Evolutionary conservation across 768 basidiomycete genomes (phyloP), one percentile per base, ranked within the genome.

Genomic region (Lepiota venenata): DNA sequence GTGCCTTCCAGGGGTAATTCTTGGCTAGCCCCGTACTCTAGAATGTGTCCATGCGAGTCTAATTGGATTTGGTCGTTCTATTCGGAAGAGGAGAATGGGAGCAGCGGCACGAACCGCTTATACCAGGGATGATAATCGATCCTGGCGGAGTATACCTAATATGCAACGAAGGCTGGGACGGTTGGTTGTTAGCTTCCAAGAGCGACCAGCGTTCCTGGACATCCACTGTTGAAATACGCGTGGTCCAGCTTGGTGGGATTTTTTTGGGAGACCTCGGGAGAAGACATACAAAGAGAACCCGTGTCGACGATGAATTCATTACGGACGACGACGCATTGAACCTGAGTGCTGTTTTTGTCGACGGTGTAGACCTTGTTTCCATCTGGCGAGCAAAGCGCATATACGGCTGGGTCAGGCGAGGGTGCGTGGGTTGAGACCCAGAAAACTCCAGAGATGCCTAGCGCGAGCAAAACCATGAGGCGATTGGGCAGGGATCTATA

Each of bases 1-100:
- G 83, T 79, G 38, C 83, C 82, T 64, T 82, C 84, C 4, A 93
- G 73, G 44, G 84, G 79, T 39, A 91, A 75, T 53, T 82, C 74
- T 43, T 77, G 75, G 27, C 76, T 78, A 18, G 84, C 84, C 11
- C 91, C 91, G 62, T 91, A 90, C 66, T 89, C 87, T 2, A 93
- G 73, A 32, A 88, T 80, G 62, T 93, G 90, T 0, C 75, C 85
- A 69, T 92, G 90, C 2, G 89, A 87, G 69, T 92, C 90, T 88
- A n/a, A 35, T 39, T n/a, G 5, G 21, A 41, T 16, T 27, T 47
- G 29, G 48, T 16, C 11, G 43, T 38, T 22, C 36, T 8, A 20
- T 29, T 21, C 20, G 21, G 45, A 25, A 46, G 20, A 36, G 41
- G 35, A 27, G 16, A 37, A 22, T 32, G 41, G 35, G 50, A 16